phyloP scores from a whole-genome alignment of 306 rosid genomes.

The Senna tora region DNA sequence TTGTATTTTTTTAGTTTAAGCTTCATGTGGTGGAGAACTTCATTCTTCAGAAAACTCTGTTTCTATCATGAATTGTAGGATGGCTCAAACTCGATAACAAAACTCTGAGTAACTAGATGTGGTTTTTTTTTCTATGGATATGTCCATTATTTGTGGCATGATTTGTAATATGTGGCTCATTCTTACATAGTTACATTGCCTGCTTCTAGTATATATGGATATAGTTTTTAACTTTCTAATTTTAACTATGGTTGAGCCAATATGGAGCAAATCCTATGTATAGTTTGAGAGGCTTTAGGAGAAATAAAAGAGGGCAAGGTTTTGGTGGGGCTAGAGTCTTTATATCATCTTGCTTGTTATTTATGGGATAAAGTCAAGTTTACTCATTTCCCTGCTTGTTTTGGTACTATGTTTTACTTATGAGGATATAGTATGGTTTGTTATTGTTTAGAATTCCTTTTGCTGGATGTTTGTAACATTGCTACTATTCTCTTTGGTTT shows the following conservation, averaged over 20 bases:
- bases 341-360: no score
- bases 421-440: no score
- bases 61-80: background rate
- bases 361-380: no score
- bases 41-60: slow-evolving; percentile 20
- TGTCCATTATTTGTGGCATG: background rate
- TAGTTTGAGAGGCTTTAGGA: background rate
- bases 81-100: slow-evolving; percentile 1
- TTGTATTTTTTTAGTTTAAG: slow-evolving; percentile 13
- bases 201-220: background rate
- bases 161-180: background rate
- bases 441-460: no score
- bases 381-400: no score
- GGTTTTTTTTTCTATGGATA: no score
- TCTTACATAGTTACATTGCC: background rate
- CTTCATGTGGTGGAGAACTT: slow-evolving; percentile 11
- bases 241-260: background rate
- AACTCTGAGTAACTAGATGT: no score
- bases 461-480: no score
- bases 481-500: no score
- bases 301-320: background rate
- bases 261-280: no score
- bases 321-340: background rate
- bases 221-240: background rate
- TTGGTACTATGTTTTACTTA: no score